These are phyloP conservation scores for Ascodesmis nigricans DNA, from an alignment of 495 filamentous ascomycete genomes.

Conservation along the genomic window DNA sequence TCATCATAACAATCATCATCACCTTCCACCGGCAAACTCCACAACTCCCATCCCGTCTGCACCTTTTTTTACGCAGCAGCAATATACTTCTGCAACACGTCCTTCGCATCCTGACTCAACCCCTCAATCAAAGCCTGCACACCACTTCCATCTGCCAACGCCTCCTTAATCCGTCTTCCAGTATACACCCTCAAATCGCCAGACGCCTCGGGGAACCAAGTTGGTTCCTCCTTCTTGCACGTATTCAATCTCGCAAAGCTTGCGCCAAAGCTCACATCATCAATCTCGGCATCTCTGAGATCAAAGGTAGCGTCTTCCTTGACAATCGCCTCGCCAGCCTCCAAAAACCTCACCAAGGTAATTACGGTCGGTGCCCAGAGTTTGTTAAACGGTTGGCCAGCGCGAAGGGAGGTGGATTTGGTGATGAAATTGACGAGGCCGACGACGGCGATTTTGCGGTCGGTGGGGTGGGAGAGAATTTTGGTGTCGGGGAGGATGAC, in stretches of 20 bases:
- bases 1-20: too few relatives aligned
- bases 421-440: conserved; percentile 77
- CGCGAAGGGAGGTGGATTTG: conserved; percentile 57
- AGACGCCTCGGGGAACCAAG: conserved; percentile 16
- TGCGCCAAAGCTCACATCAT: conserved; percentile 82
- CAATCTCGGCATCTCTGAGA: conserved; percentile 52
- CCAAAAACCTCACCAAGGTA: conserved; percentile 63
- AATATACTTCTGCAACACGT: conserved; percentile 17
- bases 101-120: conserved; percentile 16
- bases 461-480: conserved; percentile 60
- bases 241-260: conserved; percentile 84
- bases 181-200: conserved; percentile 15
- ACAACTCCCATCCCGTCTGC: too few relatives aligned
- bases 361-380: conserved; percentile 78
- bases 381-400: conserved; percentile 43
- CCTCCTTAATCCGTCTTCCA: conserved; percentile 13
- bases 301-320: conserved; percentile 48
- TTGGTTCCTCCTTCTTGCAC: conserved; percentile 34
- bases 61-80: too few relatives aligned
- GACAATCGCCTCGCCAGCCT: conserved; percentile 57
- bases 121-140: conserved; percentile 17
- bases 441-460: conserved; percentile 83
- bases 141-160: conserved; percentile 10
- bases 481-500: conserved; percentile 76
- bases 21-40: too few relatives aligned